A percentile compares a stretch with the other conserved stretches of the same genome.
These are phyloP conservation scores for Primulina tabacum DNA, from an alignment of 257 asterid species.

Conservation along the genomic window DNA sequence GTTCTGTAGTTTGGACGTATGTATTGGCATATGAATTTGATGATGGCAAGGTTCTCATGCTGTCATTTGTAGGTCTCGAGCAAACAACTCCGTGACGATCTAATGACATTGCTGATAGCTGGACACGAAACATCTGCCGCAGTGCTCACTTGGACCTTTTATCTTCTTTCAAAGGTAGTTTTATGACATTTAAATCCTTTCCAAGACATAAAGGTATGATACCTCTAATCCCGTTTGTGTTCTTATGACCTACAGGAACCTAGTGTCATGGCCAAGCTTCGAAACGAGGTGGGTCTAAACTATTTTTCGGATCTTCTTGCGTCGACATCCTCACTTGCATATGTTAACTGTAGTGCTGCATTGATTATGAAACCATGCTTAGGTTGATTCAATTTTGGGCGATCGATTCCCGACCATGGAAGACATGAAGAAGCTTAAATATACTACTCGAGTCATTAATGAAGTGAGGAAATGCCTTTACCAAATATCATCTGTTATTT, in stretches of 20 bases:
- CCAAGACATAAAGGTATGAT: background rate
- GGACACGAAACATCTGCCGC: slow-evolving; percentile 99
- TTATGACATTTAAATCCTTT: slow-evolving; percentile 16
- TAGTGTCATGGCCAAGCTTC: slow-evolving; percentile 83
- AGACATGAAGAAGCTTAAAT: slow-evolving; percentile 91
- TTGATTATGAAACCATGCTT: slow-evolving; percentile 27
- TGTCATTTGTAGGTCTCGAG: slow-evolving; percentile 73
- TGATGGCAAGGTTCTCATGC: slow-evolving; percentile 32
- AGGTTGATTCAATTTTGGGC: slow-evolving; percentile 92
- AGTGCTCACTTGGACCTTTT: slow-evolving; percentile 95
- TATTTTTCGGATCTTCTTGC: background rate
- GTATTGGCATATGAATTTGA: slow-evolving; percentile 21
- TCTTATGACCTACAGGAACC: slow-evolving; percentile 65
- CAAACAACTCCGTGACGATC: slow-evolving; percentile 98
- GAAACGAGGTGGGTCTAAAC: slow-evolving; percentile 64
- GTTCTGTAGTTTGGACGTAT: slow-evolving; percentile 22
- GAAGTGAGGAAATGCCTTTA: slow-evolving; percentile 56
- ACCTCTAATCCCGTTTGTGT: slow-evolving; percentile 2
- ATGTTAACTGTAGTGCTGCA: slow-evolving; percentile 18
- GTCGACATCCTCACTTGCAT: slow-evolving; percentile 11
- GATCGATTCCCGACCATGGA: slow-evolving; percentile 88
- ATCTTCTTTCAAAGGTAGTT: slow-evolving; percentile 79
- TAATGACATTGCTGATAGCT: slow-evolving; percentile 97
- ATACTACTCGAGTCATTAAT: slow-evolving; percentile 86
- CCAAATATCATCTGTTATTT: background rate